A percentile compares a stretch with the other conserved stretches of the same genome.
phyloP scores from a whole-genome alignment of 139 green algal genomes.

The Raphidocelis subcapitata region DNA sequence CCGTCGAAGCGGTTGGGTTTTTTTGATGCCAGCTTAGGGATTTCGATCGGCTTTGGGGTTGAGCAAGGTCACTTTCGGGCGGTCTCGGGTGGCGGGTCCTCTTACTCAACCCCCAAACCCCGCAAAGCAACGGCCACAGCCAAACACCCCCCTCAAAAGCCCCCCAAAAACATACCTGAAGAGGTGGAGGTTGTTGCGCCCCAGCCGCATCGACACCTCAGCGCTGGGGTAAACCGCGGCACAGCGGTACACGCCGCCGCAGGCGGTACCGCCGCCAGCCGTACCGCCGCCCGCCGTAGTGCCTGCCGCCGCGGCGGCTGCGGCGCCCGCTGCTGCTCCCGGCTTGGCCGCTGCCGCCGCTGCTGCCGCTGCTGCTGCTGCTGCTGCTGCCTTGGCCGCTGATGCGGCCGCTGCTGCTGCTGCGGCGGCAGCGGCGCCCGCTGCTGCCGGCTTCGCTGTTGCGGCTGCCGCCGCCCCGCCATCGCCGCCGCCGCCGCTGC shows the following conservation, averaged over 20 bases:
- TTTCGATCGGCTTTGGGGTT: too few relatives aligned
- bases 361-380: slow-evolving; percentile 8
- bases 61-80: too few relatives aligned
- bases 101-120: too few relatives aligned
- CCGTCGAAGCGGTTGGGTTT: too few relatives aligned
- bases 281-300: background rate
- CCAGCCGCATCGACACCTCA: slow-evolving; percentile 51
- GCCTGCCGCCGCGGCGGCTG: background rate
- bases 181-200: slow-evolving; percentile 73
- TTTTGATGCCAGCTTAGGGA: too few relatives aligned
- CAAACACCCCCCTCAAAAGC: too few relatives aligned
- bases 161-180: slow-evolving; percentile 41
- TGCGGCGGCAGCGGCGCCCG: background rate
- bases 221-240: slow-evolving; percentile 56
- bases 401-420: background rate
- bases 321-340: background rate
- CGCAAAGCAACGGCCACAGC: too few relatives aligned
- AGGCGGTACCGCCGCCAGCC: background rate
- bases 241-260: slow-evolving; percentile 65
- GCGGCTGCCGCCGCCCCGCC: background rate
- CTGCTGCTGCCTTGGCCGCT: background rate
- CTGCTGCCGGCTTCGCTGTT: background rate
- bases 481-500: background rate
- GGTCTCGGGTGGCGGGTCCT: too few relatives aligned
- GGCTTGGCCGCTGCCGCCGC: background rate